phyloP scores from a whole-genome alignment of 1,284 basidiomycete species.

The Ganoderma sp. region DNA sequence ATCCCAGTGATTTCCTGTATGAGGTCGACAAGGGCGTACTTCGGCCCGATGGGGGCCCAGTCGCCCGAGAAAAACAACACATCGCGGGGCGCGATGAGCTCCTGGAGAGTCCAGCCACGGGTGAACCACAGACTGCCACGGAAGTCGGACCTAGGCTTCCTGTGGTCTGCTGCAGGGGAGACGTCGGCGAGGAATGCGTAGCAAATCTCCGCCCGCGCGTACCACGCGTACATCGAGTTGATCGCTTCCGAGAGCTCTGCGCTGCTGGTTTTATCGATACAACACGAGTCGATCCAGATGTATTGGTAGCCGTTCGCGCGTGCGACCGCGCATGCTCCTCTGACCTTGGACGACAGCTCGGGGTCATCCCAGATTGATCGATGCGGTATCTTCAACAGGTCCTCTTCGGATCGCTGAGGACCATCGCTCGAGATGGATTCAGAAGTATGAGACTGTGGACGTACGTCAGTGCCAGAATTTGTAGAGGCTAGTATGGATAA shows the following conservation, averaged over 20 bases:
- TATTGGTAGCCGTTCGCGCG: not conserved
- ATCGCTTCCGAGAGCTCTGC: slow-evolving; percentile 2
- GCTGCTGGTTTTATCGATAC: slow-evolving; percentile 2
- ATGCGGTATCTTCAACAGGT: not conserved
- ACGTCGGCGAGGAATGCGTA: slow-evolving; percentile 2
- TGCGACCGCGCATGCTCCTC: not conserved
- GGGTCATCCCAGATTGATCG: slow-evolving; percentile 1
- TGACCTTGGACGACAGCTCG: not conserved
- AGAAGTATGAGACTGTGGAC: not conserved
- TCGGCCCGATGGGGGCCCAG: not conserved
- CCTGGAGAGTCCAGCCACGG: slow-evolving; percentile 1
- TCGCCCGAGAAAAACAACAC: not conserved
- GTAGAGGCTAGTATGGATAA: not conserved
- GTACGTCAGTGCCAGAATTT: not conserved
- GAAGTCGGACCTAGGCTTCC: slow-evolving; percentile 1
- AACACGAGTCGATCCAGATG: slow-evolving; percentile 4
- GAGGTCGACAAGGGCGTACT: not conserved
- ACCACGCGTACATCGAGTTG: slow-evolving; percentile 9
- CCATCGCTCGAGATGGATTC: not conserved
- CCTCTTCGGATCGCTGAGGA: not conserved
- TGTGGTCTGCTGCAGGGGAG: not conserved
- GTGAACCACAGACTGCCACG: not conserved
- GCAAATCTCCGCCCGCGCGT: not conserved
- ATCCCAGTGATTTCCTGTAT: slow-evolving; percentile 1
- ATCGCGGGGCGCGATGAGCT: slow-evolving; percentile 4